Base-by-base conservation (phyloP, 2,329 filamentous ascomycete species). In the Aspergillus texensis region DNA sequence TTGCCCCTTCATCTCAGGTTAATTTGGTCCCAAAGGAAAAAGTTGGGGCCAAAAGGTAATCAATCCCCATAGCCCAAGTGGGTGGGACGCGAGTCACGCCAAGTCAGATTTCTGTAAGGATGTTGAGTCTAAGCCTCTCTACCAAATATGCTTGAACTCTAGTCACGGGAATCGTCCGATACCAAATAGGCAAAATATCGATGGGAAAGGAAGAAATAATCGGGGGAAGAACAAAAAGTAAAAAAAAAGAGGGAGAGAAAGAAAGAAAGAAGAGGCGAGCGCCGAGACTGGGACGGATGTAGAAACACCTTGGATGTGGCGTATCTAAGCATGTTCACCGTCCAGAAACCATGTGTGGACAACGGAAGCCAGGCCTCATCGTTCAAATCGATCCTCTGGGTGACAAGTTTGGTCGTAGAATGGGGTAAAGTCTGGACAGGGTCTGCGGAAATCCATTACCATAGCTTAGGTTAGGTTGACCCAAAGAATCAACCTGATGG, bases 381-480 rank as follows among this genome's bases (percentile, higher is more conserved):
- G 52, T 55, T 26, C 9, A 32, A 34, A 32, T 52, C 9, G 28
- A 52, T 16, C 19, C 43, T 34, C 52, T 54, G 52, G 26, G 26
- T 39, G 52, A 39, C 52, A 50, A 19, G 19, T 34, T 6, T 52
- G 45, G 60, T 50, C 19, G 54, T 50, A 34, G 30, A 39, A 43
- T 52, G 60, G 34, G 54, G 39, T 56, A 57, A 16, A 41, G 36
- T 58, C 58, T 48, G 54, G 58, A 55, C 62, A 56, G 62, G 62
- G 62, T 63, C 62, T 63, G 63, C 61, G 54, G 63, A 61, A 26
- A 63, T 65, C 61, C 34, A 60, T 55, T 63, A 60, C 57, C 62
- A 61, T 62, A 64, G 60, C 55, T 64, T 53, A 62, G 61, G 45
- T 50, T 30, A 54, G 30, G 48, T 54, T 54, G 46, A 53, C 48